Conservation (phyloP, 257 asterid genomes). For the Capsicum pubescens region DNA sequence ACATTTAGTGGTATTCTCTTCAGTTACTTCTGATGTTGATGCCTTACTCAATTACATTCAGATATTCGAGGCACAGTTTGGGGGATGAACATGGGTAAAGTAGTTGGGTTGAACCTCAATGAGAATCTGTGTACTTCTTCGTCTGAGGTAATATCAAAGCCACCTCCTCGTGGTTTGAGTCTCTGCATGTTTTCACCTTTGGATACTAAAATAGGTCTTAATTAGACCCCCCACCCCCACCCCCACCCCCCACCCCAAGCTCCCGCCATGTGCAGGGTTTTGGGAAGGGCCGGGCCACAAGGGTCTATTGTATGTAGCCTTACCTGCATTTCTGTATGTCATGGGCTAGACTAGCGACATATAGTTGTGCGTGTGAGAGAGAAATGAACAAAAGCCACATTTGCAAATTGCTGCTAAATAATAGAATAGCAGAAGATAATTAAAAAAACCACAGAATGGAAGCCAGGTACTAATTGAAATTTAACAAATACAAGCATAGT, state of each 20-base stretch:
- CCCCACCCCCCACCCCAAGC: too few species aligned
- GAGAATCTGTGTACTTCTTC: not conserved
- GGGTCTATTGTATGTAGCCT: too few species aligned
- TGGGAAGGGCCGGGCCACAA: too few species aligned
- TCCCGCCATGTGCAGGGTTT: too few species aligned
- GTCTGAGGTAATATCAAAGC: not conserved
- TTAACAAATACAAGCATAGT: not conserved
- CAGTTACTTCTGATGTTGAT: too few species aligned
- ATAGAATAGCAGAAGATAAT: constrained; percentile 3
- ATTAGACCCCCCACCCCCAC: not conserved
- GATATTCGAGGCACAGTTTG: not conserved
- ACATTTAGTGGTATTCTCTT: not conserved
- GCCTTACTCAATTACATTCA: not conserved
- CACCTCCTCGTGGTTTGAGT: not conserved
- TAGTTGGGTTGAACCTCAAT: not conserved
- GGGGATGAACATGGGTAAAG: not conserved
- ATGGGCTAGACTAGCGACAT: not conserved
- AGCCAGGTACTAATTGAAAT: constrained; percentile 1
- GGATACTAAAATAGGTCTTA: not conserved
- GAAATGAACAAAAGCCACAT: not conserved
- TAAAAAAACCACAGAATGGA: not conserved
- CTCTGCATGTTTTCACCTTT: not conserved
- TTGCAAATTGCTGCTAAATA: not conserved
- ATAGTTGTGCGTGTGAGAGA: not conserved
- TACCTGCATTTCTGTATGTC: not conserved